Base-by-base conservation (phyloP, 2,329 filamentous ascomycete genomes). In the Pezicula radicicola region DNA sequence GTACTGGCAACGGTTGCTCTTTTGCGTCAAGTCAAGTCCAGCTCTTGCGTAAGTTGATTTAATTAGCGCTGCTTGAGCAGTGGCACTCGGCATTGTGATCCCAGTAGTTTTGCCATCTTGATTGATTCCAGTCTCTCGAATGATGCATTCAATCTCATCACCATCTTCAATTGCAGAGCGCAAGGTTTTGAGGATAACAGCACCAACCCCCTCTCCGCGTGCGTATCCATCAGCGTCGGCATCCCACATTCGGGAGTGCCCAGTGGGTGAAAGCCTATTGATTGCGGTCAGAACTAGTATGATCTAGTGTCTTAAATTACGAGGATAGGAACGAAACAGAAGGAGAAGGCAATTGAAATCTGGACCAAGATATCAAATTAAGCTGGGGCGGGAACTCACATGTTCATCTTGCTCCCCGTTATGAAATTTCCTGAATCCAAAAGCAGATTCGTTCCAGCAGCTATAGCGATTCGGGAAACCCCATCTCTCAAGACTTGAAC, bases 21-120 rank as follows among this genome's bases (percentile, higher is more conserved):
- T 16, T 9, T 18, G 15, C 6, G 7, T 10, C 3, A 47, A 28
- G 25, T 35, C 49, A 10, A 53, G 28, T 18, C 51, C 51, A 40
- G 51, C 51, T 10, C 41, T 21, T 10, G 9, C 25, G 28, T 53
- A 53, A 8, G 41, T 46, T 10, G 16, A 19, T 16, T 25, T 16
- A 21, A 53, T 51, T 18, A 51, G 30, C 4, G 48, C 48, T 18
- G 39, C 51, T 43, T 81, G 78, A 1, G 75, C 72, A 3, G 58
- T 48, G 1, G 66, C 62, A 47, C 68, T 81, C 0, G 81, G 81
- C 64, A 79, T 71, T 0, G 79, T 82, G 54, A 83, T 76, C 25
- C 79, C 79, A 16, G 60, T 70, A 0, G 81, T 84, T 13, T 72
- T 68, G 3, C 84, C 84, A 58, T 87, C 83, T 52, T 80, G 76